Base-by-base conservation (phyloP, 176 grass and related monocot genomes). In the Stipa capillata region DNA sequence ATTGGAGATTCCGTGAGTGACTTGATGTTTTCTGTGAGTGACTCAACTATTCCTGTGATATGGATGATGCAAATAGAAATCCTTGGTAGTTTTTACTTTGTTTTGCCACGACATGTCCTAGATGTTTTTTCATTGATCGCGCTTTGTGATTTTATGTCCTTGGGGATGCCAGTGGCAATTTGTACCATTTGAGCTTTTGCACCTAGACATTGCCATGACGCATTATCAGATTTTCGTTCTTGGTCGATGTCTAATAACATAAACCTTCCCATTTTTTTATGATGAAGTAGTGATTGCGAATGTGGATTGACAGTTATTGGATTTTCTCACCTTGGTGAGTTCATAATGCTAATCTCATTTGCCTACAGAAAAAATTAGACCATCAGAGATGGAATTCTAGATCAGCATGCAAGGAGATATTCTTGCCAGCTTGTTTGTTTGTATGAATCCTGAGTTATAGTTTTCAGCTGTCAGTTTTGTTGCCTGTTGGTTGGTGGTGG, bases 401-500 rank as follows among this genome's bases (percentile, higher is more conserved):
- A 55, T 43, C 49, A 74, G 56, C 12, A 63, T 72, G 18, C 3
- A 31, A 17, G 25, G n/a, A n/a, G n/a, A 2, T 61, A 10, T 24
- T 42, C 31, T 60, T 60, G 65, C 21, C 0, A 4, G 8, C 4
- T 34, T 64, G 6, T 64, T 79, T 79, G 7, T 63, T 28, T n/a
- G 0, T 14, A 20, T 27, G 15, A 29, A 56, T 35, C 6, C 2
- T 15, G 40, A 36, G 21, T 14, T 24, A 15, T 54, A 18, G 23
- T 11, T 84, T 77, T 14, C 10, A 17, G 6, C 28, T 73, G 39
- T 59, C 33, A 55, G 31, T 68, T 42, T 48, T 67, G n/a, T n/a
- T n/a, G 13, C 45, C 1, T 65, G 1, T 37, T 65, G 58, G 33
- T 20, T 1, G 13, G 37, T 67, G 64, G 20, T 36, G 7, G 21